Evolutionary conservation across 1,284 basidiomycete genomes (phyloP), one percentile per base, ranked within the genome.

Genomic region (Dichomitus squalens): DNA sequence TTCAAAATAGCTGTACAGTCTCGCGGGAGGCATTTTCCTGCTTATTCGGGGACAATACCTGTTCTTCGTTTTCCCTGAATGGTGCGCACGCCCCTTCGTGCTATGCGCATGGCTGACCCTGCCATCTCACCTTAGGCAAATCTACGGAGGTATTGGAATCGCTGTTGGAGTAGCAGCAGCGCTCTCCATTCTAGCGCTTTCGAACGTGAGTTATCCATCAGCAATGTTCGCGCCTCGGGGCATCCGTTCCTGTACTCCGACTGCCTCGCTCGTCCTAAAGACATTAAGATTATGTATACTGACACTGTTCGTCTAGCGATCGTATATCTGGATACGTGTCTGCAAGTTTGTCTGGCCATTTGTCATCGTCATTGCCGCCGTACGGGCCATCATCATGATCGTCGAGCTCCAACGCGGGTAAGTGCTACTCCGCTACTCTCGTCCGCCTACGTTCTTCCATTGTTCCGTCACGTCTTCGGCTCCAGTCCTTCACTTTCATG

Each of bases 361-460:
- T 70, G 66, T 90, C 60, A 84, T 92, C 65, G 76, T 90, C 69
- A 79, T 87, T 58, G 79, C 76, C 64, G 84, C 84, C 25, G 73
- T 91, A 55, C 83, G 89, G 60, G 87, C 84, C 36, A 86, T 86
- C 65, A 71, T 90, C 61, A 92, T 92, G 86, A 87, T 89, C 70
- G 83, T 88, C 71, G 75, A 88, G 72, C 80, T 89, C 59, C 79
- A 86, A 69, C 79, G 86, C 71, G 84, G 84, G 85, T 87, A 73
- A 74, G 84, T 71, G 48, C 9, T 18, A 47, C n/a, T 44, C 23
- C 41, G 25, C 41, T 44, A 44, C 41, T 16, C 16, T 40, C n/a
- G 23, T 44, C 41, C 41, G 41, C 16, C n/a, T 20, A 3, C 38
- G 51, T 48, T 55, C 60, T 55, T 40, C 47, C n/a, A 39, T 46